Base-by-base conservation (phyloP, 2,329 filamentous ascomycete species). In the Calonectria multiphialidica region DNA sequence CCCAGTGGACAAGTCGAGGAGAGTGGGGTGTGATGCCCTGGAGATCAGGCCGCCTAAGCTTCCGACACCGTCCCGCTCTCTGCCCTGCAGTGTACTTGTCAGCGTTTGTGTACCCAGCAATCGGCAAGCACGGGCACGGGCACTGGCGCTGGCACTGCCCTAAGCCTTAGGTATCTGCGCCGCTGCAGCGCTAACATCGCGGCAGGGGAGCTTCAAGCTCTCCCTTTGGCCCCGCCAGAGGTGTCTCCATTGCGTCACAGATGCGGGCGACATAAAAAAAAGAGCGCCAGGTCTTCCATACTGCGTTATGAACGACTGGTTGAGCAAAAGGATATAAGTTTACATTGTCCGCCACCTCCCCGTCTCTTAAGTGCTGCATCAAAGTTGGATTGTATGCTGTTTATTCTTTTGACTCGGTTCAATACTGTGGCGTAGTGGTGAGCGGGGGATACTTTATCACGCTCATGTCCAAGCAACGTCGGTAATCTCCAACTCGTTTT, bases 201-300 rank as follows among this genome's bases (percentile, higher is more conserved):
- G 28, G 25, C 66, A 63, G 66, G 57, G 53, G 66, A 69, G 66
- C 45, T 62, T 28, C 15, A 37, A 61, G 30, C 35, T 64, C 47
- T 28, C 9, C 53, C 21, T 59, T 57, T n/a, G 44, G 68, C 68
- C 61, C 68, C 68, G 61, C 68, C 61, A 49, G 49, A 59, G 30
- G 53, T 35, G 16, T 16, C n/a, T 61, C 61, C 33, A 70, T 70
- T 65, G 68, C 68, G 68, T 70, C 68, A 70, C 67, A 64, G 40
- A 15, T 33, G 23, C 28, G 57, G 44, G 44, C 21, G 18, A 47
- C 18, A 10, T 37, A 15, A 15, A 10, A 15, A 15, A 12, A 37
- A 3, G 3, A 37, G 35, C 10, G 9, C 35, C 9, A 15, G 5
- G 3, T 37, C 35, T 37, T 10, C 12, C 10, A 37, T 37, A 37